These are phyloP conservation scores for Hanseniaspora mollemarum DNA, from an alignment of 805 yeast species.

Conservation along the genomic window DNA sequence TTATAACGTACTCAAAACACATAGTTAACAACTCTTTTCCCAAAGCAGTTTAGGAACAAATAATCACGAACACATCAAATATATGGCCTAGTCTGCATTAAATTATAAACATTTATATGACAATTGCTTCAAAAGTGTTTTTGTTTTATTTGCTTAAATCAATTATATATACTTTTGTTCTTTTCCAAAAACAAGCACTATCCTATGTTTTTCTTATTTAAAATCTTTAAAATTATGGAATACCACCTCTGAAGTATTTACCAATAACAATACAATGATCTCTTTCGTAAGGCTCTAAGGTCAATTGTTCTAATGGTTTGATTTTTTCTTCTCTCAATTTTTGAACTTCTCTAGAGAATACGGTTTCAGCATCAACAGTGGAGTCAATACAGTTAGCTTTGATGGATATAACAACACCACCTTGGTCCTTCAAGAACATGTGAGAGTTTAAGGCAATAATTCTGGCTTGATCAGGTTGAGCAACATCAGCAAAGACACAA, in stretches of 20 bases:
- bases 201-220: not conserved
- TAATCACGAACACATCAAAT: too few species aligned
- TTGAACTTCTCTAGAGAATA: constrained; percentile 98
- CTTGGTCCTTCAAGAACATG: constrained; percentile 94
- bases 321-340: constrained; percentile 97
- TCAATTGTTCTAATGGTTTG: constrained; percentile 96
- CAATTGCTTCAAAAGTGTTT: constrained; percentile 1
- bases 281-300: constrained; percentile 98
- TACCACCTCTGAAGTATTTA: constrained; percentile 84
- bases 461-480: constrained; percentile 99
- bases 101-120: too few species aligned
- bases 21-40: not conserved
- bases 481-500: constrained; percentile 97
- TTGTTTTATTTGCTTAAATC: not conserved
- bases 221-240: constrained; percentile 23
- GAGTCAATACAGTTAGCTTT: constrained; percentile 99
- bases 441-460: constrained; percentile 97
- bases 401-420: constrained; percentile 96
- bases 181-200: not conserved
- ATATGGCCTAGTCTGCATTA: not conserved
- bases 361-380: constrained; percentile 98
- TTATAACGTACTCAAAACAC: too few species aligned
- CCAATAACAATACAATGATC: constrained; percentile 99
- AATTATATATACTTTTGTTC: not conserved
- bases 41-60: too few species aligned